phyloP scores from a whole-genome alignment of 805 yeast species.

The Starmerella apis region DNA sequence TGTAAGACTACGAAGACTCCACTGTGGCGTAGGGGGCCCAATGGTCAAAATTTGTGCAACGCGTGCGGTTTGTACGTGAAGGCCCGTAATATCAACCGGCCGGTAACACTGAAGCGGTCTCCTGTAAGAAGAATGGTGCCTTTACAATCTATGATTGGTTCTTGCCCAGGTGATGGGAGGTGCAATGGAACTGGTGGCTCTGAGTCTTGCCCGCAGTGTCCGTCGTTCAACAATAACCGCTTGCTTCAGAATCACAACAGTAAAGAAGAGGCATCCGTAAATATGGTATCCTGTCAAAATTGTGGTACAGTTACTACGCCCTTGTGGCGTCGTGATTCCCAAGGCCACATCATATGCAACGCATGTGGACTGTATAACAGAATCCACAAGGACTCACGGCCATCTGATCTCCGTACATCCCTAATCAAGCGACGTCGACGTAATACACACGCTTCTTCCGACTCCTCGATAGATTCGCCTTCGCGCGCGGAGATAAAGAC shows the following conservation, averaged over 20 bases:
- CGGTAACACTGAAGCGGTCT: conserved; percentile 47
- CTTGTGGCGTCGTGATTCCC: conserved; percentile 72
- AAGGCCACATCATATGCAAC: conserved; percentile 75
- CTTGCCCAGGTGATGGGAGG: conserved; percentile 65
- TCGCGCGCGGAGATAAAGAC: not conserved
- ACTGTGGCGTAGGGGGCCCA: conserved; percentile 86
- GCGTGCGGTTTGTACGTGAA: conserved; percentile 83
- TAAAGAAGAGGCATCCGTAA: conserved; percentile 6
- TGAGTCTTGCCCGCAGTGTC: conserved; percentile 69
- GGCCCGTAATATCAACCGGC: conserved; percentile 52
- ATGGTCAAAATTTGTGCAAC: conserved; percentile 85
- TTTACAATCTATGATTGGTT: conserved; percentile 33
- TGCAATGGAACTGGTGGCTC: conserved; percentile 87
- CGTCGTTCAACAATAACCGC: conserved; percentile 55
- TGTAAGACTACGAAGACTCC: conserved; percentile 91
- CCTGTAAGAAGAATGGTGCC: conserved; percentile 18
- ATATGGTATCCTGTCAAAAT: conserved; percentile 63
- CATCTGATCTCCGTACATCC: conserved; percentile 59
- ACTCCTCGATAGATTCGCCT: not conserved
- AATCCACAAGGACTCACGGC: conserved; percentile 67
- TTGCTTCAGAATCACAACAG: conserved; percentile 31
- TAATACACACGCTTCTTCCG: conserved; percentile 2
- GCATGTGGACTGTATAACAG: conserved; percentile 73
- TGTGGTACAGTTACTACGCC: conserved; percentile 82
- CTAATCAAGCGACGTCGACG: conserved; percentile 69